These are phyloP conservation scores for Actinidia chinensis DNA, from an alignment of 179 eudicot species.

Conservation along the genomic window DNA sequence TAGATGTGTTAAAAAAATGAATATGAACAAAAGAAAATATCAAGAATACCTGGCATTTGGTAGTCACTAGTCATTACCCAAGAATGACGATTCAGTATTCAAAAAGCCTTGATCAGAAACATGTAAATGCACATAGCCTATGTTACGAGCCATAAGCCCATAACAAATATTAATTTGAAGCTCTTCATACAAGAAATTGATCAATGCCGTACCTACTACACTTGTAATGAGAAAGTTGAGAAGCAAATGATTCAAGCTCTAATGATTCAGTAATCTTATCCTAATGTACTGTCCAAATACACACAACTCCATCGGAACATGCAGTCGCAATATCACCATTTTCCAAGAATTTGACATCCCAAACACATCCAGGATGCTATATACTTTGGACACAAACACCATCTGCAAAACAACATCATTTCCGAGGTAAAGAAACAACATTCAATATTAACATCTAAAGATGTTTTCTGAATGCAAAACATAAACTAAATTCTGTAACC, in stretches of 20 bases:
- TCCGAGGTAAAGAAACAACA: constrained; percentile 8
- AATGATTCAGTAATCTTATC: constrained; percentile 63
- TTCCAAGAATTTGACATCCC: constrained; percentile 95
- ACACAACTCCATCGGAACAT: constrained; percentile 91
- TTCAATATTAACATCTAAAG: not conserved
- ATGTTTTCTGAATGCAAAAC: too few relatives aligned
- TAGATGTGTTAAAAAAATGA: not conserved
- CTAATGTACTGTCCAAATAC: constrained; percentile 74
- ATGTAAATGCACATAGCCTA: not conserved
- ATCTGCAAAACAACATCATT: constrained; percentile 50
- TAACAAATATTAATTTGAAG: not conserved
- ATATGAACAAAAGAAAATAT: not conserved
- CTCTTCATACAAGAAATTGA: not conserved
- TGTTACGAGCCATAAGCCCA: not conserved
- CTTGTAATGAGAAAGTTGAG: constrained; percentile 73
- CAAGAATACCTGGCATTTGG: not conserved
- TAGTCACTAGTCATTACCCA: not conserved
- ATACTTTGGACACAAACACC: constrained; percentile 85
- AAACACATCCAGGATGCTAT: constrained; percentile 99
- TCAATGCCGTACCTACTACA: constrained; percentile 58
- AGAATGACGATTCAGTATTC: not conserved
- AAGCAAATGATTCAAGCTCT: constrained; percentile 57
- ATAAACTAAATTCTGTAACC: not conserved
- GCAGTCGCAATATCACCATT: constrained; percentile 94
- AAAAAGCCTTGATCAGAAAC: not conserved